Base-by-base conservation (phyloP, 2,329 filamentous ascomycete genomes). In the Purpureocillium takamizusanense region DNA sequence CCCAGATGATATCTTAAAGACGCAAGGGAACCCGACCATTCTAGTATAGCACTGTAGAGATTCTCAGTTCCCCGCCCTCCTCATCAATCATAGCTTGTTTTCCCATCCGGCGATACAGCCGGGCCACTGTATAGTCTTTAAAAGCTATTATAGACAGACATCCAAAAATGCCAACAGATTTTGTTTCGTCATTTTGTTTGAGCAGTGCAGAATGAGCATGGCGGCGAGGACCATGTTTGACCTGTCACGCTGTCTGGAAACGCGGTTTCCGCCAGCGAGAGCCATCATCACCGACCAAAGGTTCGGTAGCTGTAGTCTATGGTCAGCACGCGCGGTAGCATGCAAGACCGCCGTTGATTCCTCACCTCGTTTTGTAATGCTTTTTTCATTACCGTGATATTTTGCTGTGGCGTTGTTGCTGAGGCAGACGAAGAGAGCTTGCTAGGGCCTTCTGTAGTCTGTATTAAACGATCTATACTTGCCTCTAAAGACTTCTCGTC, bases 241-340 rank as follows among this genome's bases (percentile, higher is more conserved):
- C 14, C 34, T 23, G 27, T 36, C 34, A 17, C 34, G 34, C 27
- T 36, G 34, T 13, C 34, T 25, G 15, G 34, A 8, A 3, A 15
- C 27, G 4, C 25, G 25, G 28, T 18, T 21, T 28, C 34, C 34
- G 8, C 34, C 34, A 4, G 34, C 34, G 21, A 36, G 16, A 7
- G 34, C 14, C 34, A 36, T 36, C 34, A 36, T 29, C 11, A 36
- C 17, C 27, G 27, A 25, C 34, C 34, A 36, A 15, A 36, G 16
- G 8, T 28, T 16, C 6, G 34, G 34, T 11, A 36, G 12, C 34
- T 36, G 11, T 8, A 2, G 10, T 3, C n/a, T 29, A 25, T 36
- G 28, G 29, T 14, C 23, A 7, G n/a, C 7, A 13, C 28, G 28
- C 12, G 21, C 6, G 6, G 10, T 7, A 30, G 13, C 11, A 13